Evolutionary conservation across 495 filamentous ascomycete species (phyloP), one percentile per base, ranked within the genome.

Genomic region (Chaetomium tenue): DNA sequence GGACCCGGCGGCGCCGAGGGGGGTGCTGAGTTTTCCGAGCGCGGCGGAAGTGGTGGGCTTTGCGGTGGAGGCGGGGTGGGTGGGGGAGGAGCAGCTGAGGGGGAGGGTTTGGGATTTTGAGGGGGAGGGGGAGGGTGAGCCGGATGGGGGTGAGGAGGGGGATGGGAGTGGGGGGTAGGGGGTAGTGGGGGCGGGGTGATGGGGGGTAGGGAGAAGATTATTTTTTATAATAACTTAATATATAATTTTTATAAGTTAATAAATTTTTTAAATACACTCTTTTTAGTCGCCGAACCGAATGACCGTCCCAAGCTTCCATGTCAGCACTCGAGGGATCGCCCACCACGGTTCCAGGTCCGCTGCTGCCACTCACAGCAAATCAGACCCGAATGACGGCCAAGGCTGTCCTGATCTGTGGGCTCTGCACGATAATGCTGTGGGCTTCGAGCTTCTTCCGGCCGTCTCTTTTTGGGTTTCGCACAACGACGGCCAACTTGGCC

Each of bases 401-500:
- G 33, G 84, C 78, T 18, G 76, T 77, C 74, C 87, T 87, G 52
- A 90, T 74, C 53, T 81, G 76, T 6, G 87, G 84, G 66, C 82
- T 87, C 75, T 90, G 88, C 3, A 91, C 71, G 23, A 88, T 77
- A 66, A 91, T 86, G 52, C 82, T 85, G 64, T 87, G 76, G 33
- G 89, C 79, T 23, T 82, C 72, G 23, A 89, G 76, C 54, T 82
- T 84, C 75, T 85, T 86, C n/a, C 82, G 80, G 42, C 84, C 81
- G 68, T 87, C 80, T 61, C 71, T 73, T 71, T 75, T 75, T 20
- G 68, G 53, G 66, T 76, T 74, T 42, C 74, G 72, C 11, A 75
- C 74, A 22, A 76, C 44, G 16, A 76, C 62, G 33, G 74, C 74
- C 52, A 63, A 76, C 12, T 65, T 74, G 39, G 68, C 70, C 18